Base-by-base conservation (phyloP, 139 green algal genomes). In the Trebouxia sp. region DNA sequence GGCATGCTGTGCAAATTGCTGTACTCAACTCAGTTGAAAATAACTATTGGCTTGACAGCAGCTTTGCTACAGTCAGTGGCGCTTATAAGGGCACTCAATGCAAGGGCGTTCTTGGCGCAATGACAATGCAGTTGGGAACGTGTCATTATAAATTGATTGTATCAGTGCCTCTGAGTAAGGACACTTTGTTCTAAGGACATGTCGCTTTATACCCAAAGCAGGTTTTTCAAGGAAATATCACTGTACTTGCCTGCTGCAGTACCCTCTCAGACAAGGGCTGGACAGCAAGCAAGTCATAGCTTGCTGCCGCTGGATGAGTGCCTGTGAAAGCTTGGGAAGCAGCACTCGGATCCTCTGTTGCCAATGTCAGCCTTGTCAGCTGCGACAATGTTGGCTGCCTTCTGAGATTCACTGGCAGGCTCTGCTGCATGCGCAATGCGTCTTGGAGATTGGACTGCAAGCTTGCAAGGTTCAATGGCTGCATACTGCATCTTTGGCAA, bases 271-370 rank as follows among this genome's bases (percentile, higher is more conserved):
- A 90, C 51, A 72, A 56, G 0, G 90, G 88, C 77, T 87, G 75
- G 35, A 94, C 87, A 12, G 91, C 89, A 24, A 94, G 55, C 11
- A 94, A 66, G 82, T 92, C 87, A 80, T 93, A 94, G 28, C 53
- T 83, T 14, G 65, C 67, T 24, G 87, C 35, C 5, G 87, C 30
- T 6, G 82, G 81, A 0, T 37, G 12, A 20, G 45, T 80, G 45
- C 42, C 17, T 15, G 47, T 42, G 14, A 89, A 75, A 12, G 75
- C 67, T 56, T 88, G 56, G 6, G 83, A 84, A 14, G 55, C 58
- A 53, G 24, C 47, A 1, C 75, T 75, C 0, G 84, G 30, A 22
- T 91, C 87, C 6, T 84, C 65, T 6, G 80, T 82, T 7, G 84
- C 66, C 0, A 92, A 48, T 15, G 88, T 89, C 9, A 92, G 69